phyloP scores from a whole-genome alignment of 2,329 filamentous ascomycete species.

The Nemania sp. region DNA sequence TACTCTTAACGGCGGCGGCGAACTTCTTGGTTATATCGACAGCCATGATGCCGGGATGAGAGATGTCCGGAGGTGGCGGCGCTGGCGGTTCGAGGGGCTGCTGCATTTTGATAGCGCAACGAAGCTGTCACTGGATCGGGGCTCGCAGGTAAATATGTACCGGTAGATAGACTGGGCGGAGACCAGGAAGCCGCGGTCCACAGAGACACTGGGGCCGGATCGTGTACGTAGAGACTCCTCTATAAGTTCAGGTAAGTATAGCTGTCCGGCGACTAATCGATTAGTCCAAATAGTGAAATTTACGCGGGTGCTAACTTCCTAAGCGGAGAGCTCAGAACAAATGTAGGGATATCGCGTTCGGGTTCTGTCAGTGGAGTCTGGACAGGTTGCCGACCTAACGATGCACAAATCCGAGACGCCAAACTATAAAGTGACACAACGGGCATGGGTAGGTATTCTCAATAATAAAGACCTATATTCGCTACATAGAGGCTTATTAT shows the following conservation, averaged over 20 bases:
- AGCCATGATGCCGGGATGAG: conserved; percentile 55
- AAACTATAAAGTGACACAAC: not conserved
- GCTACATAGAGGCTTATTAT: no score
- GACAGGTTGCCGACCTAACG: not conserved
- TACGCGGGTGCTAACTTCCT: no score
- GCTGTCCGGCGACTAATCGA: no score
- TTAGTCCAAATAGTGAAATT: no score
- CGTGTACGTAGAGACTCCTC: no score
- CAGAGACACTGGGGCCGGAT: not conserved
- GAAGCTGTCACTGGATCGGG: no score
- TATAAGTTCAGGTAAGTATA: no score
- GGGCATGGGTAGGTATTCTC: no score
- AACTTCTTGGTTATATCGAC: conserved; percentile 64
- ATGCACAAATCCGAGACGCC: not conserved
- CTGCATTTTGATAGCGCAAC: conserved; percentile 22
- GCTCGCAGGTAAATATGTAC: no score
- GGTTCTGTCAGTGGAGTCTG: conserved; percentile 7
- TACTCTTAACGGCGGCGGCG: conserved; percentile 56
- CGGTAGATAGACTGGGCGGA: not conserved
- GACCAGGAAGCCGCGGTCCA: conserved; percentile 4
- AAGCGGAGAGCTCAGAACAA: no score
- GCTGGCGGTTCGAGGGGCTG: conserved; percentile 19
- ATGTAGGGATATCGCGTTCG: not conserved
- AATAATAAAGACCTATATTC: no score
- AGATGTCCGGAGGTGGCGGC: conserved; percentile 46